Percentiles rank a stretch among this genome's conserved stretches.
These are phyloP conservation scores for Andrographis paniculata DNA, from an alignment of 305 asterid genomes.

Conservation along the genomic window DNA sequence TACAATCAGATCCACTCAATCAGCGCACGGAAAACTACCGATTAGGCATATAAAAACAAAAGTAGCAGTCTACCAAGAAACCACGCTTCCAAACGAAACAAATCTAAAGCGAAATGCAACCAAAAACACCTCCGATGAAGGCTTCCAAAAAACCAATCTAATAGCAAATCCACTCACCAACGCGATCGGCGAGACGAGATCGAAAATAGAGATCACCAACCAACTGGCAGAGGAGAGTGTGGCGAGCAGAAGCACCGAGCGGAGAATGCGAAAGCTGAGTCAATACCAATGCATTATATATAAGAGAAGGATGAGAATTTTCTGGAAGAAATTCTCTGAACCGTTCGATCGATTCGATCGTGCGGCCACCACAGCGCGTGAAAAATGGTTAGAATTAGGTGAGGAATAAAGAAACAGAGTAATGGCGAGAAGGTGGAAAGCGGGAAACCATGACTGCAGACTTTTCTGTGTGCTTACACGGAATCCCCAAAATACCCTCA, in stretches of 20 bases:
- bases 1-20: conserved; percentile 19
- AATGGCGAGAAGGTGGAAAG: conserved; percentile 10
- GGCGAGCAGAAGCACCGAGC: conserved; percentile 26
- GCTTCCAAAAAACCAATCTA: not conserved
- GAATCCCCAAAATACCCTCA: conserved; percentile 23
- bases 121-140: not conserved
- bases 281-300: conserved; percentile 4
- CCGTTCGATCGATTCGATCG: conserved; percentile 43
- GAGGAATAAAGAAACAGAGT: conserved; percentile 18
- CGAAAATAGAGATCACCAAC: not conserved
- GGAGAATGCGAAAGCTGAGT: not conserved
- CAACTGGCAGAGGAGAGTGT: conserved; percentile 29
- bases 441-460: conserved; percentile 22
- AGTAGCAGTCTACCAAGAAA: not conserved
- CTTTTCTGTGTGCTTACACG: conserved; percentile 5
- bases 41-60: not conserved
- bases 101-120: not conserved
- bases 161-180: not conserved
- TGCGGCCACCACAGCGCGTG: conserved; percentile 15
- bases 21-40: not conserved
- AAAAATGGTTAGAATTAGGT: conserved; percentile 26
- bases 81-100: not conserved
- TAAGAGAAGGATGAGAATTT: conserved; percentile 26
- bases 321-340: conserved; percentile 21
- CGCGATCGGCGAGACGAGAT: too few relatives aligned